Base-by-base conservation (phyloP, 2,329 filamentous ascomycete genomes). In the Neonectria neomacrospora region DNA sequence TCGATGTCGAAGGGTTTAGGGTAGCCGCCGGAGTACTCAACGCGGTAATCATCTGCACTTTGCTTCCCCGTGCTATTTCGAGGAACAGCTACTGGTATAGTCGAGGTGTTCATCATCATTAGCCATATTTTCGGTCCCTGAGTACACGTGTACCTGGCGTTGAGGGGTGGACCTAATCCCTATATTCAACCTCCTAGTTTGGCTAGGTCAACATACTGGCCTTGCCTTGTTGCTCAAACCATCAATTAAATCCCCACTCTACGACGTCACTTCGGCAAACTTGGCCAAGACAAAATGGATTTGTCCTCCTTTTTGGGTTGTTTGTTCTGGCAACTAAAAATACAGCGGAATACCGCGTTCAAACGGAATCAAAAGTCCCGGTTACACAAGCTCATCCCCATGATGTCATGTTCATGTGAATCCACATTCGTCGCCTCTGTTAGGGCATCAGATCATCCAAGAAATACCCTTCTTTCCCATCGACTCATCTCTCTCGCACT, bases 401-500 rank as follows among this genome's bases (percentile, higher is more conserved):
- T 55, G 54, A 65, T 47, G 63, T 65, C 58, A 62, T 47, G 42
- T 22, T 26, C 14, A 37, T 12, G 14, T 41, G 18, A 34, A 45
- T 54, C 34, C 39, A 32, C 18, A 41, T 14, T 26, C 37, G 14
- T 58, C 22, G 28, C 28, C 32, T 41, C 20, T 30, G 28, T 14
- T 30, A 12, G 18, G 42, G 23, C 39, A 47, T 20, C 34, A 53
- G 20, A 26, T 41, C 45, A 20, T n/a, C 44, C 23, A 44, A n/a
- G 4, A 22, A 41, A 47, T 41, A 42, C 8, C 14, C 39, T 34
- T 41, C 12, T 48, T 41, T 41, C 34, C 32, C 34, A 32, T 16
- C 18, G 54, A 30, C 32, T 26, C 16, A 37, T 20, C 30, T 53
- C 18, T 60, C 32, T 66, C 68, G 68, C 66, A 64, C 64, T 62